These are phyloP conservation scores for Jamesozyma lodderae DNA, from an alignment of 805 yeast species.

Conservation along the genomic window DNA sequence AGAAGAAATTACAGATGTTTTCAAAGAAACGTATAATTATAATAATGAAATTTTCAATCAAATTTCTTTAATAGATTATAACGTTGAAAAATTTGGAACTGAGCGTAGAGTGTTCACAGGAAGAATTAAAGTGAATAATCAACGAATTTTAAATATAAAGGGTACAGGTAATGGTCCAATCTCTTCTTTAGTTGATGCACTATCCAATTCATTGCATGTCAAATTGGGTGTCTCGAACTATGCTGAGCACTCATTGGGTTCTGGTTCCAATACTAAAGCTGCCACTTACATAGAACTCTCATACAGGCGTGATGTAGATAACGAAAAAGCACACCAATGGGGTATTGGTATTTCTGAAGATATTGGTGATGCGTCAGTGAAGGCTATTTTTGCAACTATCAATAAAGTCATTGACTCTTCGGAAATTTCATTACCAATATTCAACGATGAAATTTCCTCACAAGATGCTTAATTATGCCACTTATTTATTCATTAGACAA, in stretches of 20 bases:
- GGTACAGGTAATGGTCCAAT: conserved; percentile 80
- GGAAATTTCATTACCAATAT: conserved; percentile 19
- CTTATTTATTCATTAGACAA: too few species aligned
- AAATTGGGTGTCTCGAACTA: conserved; percentile 56
- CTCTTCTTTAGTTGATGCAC: conserved; percentile 62
- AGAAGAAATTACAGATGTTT: conserved; percentile 54
- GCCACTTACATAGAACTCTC: conserved; percentile 49
- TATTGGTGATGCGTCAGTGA: conserved; percentile 68
- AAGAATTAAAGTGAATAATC: conserved; percentile 39
- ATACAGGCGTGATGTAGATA: conserved; percentile 10
- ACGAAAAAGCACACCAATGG: conserved; percentile 43
- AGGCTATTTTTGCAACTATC: conserved; percentile 55
- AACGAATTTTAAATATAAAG: conserved; percentile 29
- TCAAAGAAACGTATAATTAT: conserved; percentile 52
- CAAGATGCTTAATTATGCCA: too few species aligned
- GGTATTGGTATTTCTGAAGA: conserved; percentile 85
- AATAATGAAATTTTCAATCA: conserved; percentile 27
- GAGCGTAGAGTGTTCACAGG: conserved; percentile 33
- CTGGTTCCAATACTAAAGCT: conserved; percentile 61
- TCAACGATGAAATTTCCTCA: conserved; percentile 6
- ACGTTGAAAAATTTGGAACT: conserved; percentile 30
- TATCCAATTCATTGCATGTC: conserved; percentile 39
- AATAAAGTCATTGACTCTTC: conserved; percentile 34
- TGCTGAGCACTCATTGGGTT: conserved; percentile 73
- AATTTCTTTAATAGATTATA: conserved; percentile 38